Evolutionary conservation across 257 asterid species (phyloP).

Genomic region (Craterostigma plantagineum): DNA sequence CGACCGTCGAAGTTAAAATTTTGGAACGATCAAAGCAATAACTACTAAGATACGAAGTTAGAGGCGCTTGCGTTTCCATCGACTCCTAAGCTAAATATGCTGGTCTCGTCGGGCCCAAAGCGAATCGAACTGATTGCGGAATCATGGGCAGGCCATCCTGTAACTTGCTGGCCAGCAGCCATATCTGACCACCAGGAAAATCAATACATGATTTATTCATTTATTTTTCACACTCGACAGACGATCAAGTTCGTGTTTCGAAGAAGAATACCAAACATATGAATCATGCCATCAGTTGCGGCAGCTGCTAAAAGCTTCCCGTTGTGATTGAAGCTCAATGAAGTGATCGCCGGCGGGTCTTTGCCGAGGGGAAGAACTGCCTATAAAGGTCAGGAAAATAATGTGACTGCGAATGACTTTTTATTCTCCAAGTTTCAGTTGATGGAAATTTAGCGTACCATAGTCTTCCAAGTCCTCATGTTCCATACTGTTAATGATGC

Average conservation of each 20-base stretch:
- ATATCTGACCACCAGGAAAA: conserved; percentile 45
- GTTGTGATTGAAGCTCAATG: conserved; percentile 85
- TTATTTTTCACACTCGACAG: not conserved
- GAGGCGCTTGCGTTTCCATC: conserved; percentile 73
- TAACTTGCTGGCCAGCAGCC: conserved; percentile 93
- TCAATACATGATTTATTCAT: conserved; percentile 1
- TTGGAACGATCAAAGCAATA: not conserved
- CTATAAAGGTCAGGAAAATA: conserved; percentile 45
- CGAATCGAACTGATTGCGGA: conserved; percentile 73
- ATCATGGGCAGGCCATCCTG: conserved; percentile 99
- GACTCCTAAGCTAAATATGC: conserved; percentile 80
- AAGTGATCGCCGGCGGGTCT: conserved; percentile 94
- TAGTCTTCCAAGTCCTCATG: conserved; percentile 96
- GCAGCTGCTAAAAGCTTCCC: conserved; percentile 99
- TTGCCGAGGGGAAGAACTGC: conserved; percentile 97
- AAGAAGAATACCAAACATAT: conserved; percentile 99
- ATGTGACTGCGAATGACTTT: too few species aligned
- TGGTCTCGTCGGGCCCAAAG: conserved; percentile 90
- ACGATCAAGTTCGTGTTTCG: conserved; percentile 11
- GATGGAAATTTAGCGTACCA: conserved; percentile 48
- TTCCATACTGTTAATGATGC: conserved; percentile 96
- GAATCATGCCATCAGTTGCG: conserved; percentile 94
- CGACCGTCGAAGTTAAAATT: too few species aligned
- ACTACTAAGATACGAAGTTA: not conserved
- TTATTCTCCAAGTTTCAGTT: conserved; percentile 1